These are phyloP conservation scores for Rosa multiflora DNA, from an alignment of 306 rosid species.

Conservation along the genomic window DNA sequence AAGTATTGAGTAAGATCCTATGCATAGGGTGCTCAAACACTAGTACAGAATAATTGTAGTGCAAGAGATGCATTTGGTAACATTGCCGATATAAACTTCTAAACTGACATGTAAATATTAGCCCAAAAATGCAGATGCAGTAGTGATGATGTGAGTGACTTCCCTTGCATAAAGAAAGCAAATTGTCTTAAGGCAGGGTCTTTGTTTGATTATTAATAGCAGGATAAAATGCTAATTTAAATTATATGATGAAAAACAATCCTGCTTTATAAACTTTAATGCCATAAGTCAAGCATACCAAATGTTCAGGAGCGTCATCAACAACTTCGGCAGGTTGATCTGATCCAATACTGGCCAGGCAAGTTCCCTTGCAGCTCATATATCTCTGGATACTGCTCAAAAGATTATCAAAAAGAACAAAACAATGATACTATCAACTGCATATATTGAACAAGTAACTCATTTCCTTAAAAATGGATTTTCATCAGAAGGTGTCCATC, in stretches of 20 bases:
- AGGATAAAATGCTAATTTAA: not conserved
- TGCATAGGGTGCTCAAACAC: not conserved
- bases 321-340: conserved; percentile 99
- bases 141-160: too few relatives aligned
- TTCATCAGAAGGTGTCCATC: not conserved
- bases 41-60: not conserved
- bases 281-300: conserved; percentile 53
- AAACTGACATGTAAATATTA: not conserved
- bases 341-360: conserved; percentile 79
- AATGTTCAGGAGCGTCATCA: conserved; percentile 71
- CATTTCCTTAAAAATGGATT: not conserved
- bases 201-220: too few relatives aligned
- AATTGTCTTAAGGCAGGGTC: not conserved
- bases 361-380: conserved; percentile 90
- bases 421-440: not conserved
- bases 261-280: conserved; percentile 10
- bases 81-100: not conserved
- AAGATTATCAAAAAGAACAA: not conserved
- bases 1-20: not conserved
- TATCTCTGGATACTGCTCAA: conserved; percentile 77
- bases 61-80: not conserved
- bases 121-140: not conserved
- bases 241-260: not conserved
- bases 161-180: not conserved
- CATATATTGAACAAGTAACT: not conserved